Evolutionary conservation across 2,329 filamentous ascomycete genomes (phyloP).

Genomic region (Moelleriella libera): DNA sequence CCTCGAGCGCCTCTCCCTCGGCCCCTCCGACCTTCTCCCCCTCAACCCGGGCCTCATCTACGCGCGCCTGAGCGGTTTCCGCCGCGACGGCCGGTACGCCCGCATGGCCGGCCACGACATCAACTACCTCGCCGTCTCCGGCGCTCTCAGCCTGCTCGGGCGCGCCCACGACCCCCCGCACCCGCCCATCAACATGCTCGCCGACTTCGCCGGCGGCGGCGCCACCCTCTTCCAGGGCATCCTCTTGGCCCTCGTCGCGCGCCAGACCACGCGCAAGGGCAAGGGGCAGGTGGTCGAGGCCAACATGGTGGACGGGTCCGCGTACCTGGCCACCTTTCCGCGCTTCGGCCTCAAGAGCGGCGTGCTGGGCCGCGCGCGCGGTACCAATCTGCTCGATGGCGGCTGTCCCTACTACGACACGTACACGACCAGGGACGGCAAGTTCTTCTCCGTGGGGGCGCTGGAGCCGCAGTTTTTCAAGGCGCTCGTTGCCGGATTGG

Average conservation of each 20-base stretch:
- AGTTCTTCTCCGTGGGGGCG: constrained; percentile 78
- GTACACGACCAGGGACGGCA: constrained; percentile 69
- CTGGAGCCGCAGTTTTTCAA: constrained; percentile 78
- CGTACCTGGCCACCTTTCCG: constrained; percentile 67
- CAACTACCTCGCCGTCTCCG: constrained; percentile 86
- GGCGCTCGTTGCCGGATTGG: constrained; percentile 52
- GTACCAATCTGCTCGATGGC: constrained; percentile 68
- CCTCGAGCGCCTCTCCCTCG: constrained; percentile 69
- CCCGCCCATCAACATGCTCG: constrained; percentile 71
- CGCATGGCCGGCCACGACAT: constrained; percentile 92
- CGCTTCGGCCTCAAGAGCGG: constrained; percentile 50
- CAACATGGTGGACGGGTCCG: constrained; percentile 89
- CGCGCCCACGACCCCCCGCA: constrained; percentile 54
- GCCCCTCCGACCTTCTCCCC: constrained; percentile 50
- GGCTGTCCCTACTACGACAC: constrained; percentile 82
- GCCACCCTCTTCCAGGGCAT: constrained; percentile 71
- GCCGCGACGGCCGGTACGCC: constrained; percentile 72
- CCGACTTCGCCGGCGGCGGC: constrained; percentile 84
- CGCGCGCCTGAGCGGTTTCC: constrained; percentile 79
- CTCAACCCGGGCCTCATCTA: constrained; percentile 67
- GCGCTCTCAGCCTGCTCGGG: constrained; percentile 65
- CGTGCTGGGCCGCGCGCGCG: constrained; percentile 49
- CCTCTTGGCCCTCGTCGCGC: constrained; percentile 59
- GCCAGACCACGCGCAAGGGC: constrained; percentile 49
- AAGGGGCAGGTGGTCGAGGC: constrained; percentile 81